Conservation (phyloP, 305 asterid genomes). For the Rubia peregrina region DNA sequence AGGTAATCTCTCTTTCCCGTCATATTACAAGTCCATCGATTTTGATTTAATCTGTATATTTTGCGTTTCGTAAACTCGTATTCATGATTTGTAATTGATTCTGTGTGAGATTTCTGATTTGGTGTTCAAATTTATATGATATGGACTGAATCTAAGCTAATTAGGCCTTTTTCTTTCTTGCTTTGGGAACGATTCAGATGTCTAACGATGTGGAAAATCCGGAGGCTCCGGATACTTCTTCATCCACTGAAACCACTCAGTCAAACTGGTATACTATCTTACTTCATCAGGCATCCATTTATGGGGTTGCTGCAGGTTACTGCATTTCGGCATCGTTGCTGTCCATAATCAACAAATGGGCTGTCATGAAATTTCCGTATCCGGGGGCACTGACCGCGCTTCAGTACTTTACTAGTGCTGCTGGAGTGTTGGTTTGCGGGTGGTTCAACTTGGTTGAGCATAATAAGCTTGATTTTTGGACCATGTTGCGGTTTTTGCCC, state of each 20-base stretch:
- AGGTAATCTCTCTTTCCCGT: neutral
- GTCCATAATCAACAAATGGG: slow-evolving; percentile 94
- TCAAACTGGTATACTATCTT: slow-evolving; percentile 41
- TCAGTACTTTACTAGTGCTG: slow-evolving; percentile 81
- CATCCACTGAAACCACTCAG: slow-evolving; percentile 21
- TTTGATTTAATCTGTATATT: neutral
- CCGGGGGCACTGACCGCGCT: slow-evolving; percentile 89
- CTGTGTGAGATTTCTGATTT: neutral
- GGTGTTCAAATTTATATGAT: neutral
- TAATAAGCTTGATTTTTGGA: slow-evolving; percentile 65
- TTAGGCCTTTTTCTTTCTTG: neutral
- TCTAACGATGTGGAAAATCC: slow-evolving; percentile 68
- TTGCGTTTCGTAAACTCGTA: neutral
- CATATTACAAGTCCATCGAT: neutral
- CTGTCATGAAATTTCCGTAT: slow-evolving; percentile 88
- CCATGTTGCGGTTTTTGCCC: slow-evolving; percentile 85
- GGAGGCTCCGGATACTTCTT: slow-evolving; percentile 25
- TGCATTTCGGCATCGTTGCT: slow-evolving; percentile 80
- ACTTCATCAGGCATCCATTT: slow-evolving; percentile 67
- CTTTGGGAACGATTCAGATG: slow-evolving; percentile 33
- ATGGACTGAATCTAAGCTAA: neutral
- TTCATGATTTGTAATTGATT: neutral
- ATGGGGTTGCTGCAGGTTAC: slow-evolving; percentile 86
- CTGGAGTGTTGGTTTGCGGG: slow-evolving; percentile 68
- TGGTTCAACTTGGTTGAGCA: slow-evolving; percentile 56